A percentile compares a stretch with the other conserved stretches of the same genome.
These are phyloP conservation scores for Lathyrus sativus DNA, from an alignment of 306 rosid species.

Conservation along the genomic window DNA sequence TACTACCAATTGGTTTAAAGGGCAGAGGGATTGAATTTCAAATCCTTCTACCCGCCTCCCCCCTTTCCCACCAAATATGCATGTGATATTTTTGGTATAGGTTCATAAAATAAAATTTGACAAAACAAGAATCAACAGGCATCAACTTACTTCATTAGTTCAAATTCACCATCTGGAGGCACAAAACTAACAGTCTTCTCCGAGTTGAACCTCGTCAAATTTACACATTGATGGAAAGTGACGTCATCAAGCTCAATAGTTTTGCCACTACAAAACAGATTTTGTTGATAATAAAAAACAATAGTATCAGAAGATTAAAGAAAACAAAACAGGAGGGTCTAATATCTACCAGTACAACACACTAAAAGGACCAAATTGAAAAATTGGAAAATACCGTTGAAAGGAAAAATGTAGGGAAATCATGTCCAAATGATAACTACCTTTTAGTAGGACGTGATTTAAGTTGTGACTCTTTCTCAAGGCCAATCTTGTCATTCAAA, in stretches of 20 bases:
- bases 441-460: slow-evolving; percentile 89
- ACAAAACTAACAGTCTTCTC: slow-evolving; percentile 97
- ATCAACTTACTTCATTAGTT: slow-evolving; percentile 84
- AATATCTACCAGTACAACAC: slow-evolving; percentile 10
- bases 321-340: slow-evolving; percentile 4
- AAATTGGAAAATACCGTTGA: slow-evolving; percentile 21
- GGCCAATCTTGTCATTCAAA: slow-evolving; percentile 92
- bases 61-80: slow-evolving; percentile 13
- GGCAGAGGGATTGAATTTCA: slow-evolving; percentile 5
- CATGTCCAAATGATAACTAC: slow-evolving; percentile 46
- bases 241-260: slow-evolving; percentile 96
- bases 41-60: slow-evolving; percentile 1
- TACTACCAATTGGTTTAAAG: slow-evolving; percentile 1
- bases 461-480: slow-evolving; percentile 91
- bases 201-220: slow-evolving; percentile 90
- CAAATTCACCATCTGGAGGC: slow-evolving; percentile 97
- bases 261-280: slow-evolving; percentile 73
- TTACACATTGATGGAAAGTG: slow-evolving; percentile 95
- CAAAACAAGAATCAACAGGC: slow-evolving; percentile 10
- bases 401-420: slow-evolving; percentile 10
- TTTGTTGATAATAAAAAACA: not conserved
- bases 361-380: not conserved
- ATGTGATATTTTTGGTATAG: slow-evolving; percentile 4
- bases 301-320: slow-evolving; percentile 3
- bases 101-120: slow-evolving; percentile 24